Evolutionary conservation across 768 basidiomycete genomes (phyloP).

Genomic region (Boletus subcaerulescens): DNA sequence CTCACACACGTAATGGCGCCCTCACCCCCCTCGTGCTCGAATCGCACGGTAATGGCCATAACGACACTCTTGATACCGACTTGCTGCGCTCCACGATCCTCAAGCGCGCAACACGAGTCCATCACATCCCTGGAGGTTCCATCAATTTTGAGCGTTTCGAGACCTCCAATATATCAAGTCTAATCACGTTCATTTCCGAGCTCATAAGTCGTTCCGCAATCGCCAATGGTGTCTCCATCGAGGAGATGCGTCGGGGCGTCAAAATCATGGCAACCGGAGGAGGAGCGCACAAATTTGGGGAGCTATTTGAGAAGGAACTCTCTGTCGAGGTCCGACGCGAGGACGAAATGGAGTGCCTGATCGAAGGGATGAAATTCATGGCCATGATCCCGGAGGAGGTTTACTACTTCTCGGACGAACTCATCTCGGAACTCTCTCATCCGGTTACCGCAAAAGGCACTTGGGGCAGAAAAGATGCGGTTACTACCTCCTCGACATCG

Average conservation of each 20-base stretch:
- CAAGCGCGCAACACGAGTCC: conserved; percentile 52
- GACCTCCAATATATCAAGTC: conserved; percentile 81
- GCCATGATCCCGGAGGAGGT: conserved; percentile 95
- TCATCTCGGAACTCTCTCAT: conserved; percentile 68
- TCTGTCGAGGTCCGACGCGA: conserved; percentile 85
- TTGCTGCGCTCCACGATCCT: conserved; percentile 63
- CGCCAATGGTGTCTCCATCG: conserved; percentile 82
- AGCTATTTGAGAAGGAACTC: conserved; percentile 68
- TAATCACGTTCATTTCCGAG: conserved; percentile 82
- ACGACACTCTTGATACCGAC: conserved; percentile 35
- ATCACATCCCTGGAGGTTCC: conserved; percentile 91
- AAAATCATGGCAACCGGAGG: conserved; percentile 99
- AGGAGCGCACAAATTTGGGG: conserved; percentile 93
- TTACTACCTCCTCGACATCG: conserved; percentile 3
- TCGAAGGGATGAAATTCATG: conserved; percentile 94
- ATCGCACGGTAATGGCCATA: conserved; percentile 32
- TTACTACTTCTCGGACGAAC: conserved; percentile 97
- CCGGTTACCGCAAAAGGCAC: conserved; percentile 19
- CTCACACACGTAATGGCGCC: conserved; percentile 58
- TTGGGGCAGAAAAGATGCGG: conserved; percentile 3
- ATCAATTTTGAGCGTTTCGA: conserved; percentile 98
- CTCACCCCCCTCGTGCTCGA: conserved; percentile 80
- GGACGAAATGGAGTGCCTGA: conserved; percentile 99
- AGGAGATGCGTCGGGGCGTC: conserved; percentile 87
- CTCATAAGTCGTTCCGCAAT: conserved; percentile 84